Percentiles rank a stretch among this genome's conserved stretches.
These are phyloP conservation scores for Ligustrum vulgare DNA, from an alignment of 257 asterid genomes.

Conservation along the genomic window DNA sequence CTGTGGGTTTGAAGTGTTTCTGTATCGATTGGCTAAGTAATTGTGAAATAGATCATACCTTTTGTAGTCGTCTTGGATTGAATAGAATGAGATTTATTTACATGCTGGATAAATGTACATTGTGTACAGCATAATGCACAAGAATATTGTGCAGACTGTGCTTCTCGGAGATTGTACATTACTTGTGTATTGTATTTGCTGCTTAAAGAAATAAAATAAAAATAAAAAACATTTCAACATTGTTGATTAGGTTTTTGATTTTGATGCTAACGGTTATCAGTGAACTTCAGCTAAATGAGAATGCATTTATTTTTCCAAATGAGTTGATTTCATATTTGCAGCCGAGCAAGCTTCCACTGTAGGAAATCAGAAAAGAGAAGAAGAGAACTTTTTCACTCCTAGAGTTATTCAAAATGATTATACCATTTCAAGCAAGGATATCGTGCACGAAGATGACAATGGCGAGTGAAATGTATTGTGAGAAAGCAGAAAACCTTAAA, in stretches of 20 bases:
- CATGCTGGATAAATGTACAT: background rate
- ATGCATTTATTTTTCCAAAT: background rate
- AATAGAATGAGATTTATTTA: slow-evolving; percentile 8
- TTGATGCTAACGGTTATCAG: background rate
- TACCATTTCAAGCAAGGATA: too few species aligned
- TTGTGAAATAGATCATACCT: slow-evolving; percentile 20
- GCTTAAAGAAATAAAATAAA: background rate
- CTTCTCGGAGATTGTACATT: background rate
- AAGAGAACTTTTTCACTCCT: background rate
- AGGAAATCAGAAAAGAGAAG: background rate
- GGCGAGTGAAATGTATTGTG: too few species aligned
- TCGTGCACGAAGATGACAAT: too few species aligned
- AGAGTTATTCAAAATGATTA: background rate
- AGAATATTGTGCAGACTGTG: background rate
- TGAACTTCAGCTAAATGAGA: background rate
- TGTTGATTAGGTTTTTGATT: background rate
- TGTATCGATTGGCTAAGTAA: slow-evolving; percentile 4
- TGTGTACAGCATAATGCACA: background rate
- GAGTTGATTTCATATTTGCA: background rate
- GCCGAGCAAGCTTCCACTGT: background rate
- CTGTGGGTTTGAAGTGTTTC: background rate
- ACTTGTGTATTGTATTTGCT: background rate
- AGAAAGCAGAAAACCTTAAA: too few species aligned
- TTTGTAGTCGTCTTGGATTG: slow-evolving; percentile 5
- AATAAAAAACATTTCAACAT: background rate